phyloP scores from a whole-genome alignment of 176 grass and related monocot species.

The Musa acuminata region DNA sequence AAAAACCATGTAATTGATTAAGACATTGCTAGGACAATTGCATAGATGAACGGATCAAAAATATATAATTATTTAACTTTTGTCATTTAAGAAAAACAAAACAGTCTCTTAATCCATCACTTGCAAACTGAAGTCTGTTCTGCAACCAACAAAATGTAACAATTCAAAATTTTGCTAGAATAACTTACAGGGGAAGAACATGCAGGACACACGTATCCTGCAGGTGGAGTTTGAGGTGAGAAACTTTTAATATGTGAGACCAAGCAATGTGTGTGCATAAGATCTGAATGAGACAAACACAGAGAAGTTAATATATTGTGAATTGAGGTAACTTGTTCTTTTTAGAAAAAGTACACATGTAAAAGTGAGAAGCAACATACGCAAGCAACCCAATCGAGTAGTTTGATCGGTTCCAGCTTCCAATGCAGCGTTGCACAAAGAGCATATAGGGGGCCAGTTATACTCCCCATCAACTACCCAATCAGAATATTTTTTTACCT shows the following conservation, averaged over 20 bases:
- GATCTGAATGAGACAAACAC: slow-evolving; percentile 45
- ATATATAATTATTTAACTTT: background rate
- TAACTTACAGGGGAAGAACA: slow-evolving; percentile 79
- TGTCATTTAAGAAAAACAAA: background rate
- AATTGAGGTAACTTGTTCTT: background rate
- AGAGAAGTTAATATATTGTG: slow-evolving; percentile 6
- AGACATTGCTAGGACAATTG: background rate
- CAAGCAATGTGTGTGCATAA: slow-evolving; percentile 89
- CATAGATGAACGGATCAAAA: background rate
- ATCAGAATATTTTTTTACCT: slow-evolving; percentile 98
- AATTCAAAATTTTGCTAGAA: background rate
- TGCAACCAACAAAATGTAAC: background rate
- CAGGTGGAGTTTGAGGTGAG: slow-evolving; percentile 74
- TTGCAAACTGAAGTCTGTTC: background rate
- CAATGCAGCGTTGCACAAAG: slow-evolving; percentile 62
- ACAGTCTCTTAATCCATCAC: background rate
- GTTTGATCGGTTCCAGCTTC: slow-evolving; percentile 73
- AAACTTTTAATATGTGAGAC: slow-evolving; percentile 70
- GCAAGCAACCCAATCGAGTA: slow-evolving; percentile 89
- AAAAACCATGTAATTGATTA: background rate
- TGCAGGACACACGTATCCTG: slow-evolving; percentile 71
- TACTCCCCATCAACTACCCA: slow-evolving; percentile 98
- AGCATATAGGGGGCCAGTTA: slow-evolving; percentile 89
- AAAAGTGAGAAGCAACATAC: slow-evolving; percentile 43
- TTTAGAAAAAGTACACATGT: background rate